Evolutionary conservation across 208 protist species (phyloP), one percentile per base, ranked within the genome.

Genomic region (Willaertia magna): DNA sequence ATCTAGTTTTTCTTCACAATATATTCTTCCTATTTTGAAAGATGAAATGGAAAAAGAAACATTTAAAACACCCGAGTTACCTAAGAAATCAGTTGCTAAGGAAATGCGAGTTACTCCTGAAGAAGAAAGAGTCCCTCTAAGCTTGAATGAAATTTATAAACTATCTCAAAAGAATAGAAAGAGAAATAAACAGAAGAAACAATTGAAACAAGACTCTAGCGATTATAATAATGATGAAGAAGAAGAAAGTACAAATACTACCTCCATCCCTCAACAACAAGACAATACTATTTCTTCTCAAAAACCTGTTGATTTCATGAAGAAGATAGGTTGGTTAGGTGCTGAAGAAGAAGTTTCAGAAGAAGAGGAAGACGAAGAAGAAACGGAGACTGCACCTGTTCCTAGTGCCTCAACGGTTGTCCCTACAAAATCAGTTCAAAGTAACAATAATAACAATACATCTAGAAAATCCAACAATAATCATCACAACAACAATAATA

Each of bases 271-370:
- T 4, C 75, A 42, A 76, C 30, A 14, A 3, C n/a, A 39, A 76
- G 2, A 44, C 39, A 6, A 76, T 16, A 7, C 18, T 20, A 20
- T 42, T 16, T 30, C 39, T 4, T 49, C 39, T 16, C 55, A 67
- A 67, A 83, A 51, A 83, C 78, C 78, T 11, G 78, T 83, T 39
- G 78, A 83, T 26, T 83, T 83, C 55, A 83, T 83, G 78, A 83
- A 83, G 22, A 83, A 83, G 46, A 83, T 83, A 55, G 78, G 78
- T 6, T 83, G 78, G 78, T 55, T 83, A 43, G 76, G 76, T n/a
- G 76, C 18, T 26, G 44, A 51, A 39, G 76, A 81, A 34, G n/a
- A 46, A 30, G 14, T 55, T 22, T 26, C 40, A 43, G 78, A 47
- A 26, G 18, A 47, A 42, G n/a, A 83, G 55, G 78, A 55, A 55